Conservation (phyloP, 2,329 filamentous ascomycete genomes). For the Aspergillus latus region DNA sequence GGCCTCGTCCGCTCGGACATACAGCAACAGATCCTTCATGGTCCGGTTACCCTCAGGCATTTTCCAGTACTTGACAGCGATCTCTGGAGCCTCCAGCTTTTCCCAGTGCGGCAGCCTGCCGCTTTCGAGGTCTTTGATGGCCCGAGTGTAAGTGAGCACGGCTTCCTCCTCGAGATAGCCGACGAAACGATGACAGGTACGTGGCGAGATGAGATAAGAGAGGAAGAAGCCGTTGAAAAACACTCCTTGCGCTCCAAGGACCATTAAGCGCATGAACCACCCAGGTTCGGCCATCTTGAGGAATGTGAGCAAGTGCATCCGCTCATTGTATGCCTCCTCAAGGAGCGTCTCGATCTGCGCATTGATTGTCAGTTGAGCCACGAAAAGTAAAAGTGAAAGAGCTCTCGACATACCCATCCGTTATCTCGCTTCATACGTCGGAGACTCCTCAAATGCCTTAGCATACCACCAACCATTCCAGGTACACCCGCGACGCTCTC, state of each 20-base stretch:
- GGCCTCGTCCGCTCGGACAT: conserved; percentile 86
- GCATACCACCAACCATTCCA: conserved; percentile 95
- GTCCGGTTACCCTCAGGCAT: conserved; percentile 81
- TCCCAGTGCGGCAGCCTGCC: conserved; percentile 83
- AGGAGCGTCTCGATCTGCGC: conserved; percentile 80
- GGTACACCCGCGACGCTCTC: conserved; percentile 94
- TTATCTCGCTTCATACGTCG: conserved; percentile 87
- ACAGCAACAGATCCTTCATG: conserved; percentile 84
- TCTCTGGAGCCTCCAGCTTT: conserved; percentile 75
- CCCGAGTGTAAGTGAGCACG: conserved; percentile 89
- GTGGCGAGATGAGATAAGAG: conserved; percentile 80
- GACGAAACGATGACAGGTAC: conserved; percentile 90
- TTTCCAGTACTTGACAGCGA: conserved; percentile 88
- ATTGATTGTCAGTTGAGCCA: not conserved
- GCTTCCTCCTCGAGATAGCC: conserved; percentile 97
- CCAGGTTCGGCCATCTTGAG: conserved; percentile 86
- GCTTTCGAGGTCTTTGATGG: conserved; percentile 80
- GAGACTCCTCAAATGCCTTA: conserved; percentile 82
- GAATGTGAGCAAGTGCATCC: conserved; percentile 91
- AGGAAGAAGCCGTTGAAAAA: conserved; percentile 96
- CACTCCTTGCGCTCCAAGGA: conserved; percentile 88
- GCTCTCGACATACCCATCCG: conserved; percentile 62
- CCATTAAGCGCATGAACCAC: conserved; percentile 87
- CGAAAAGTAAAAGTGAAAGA: not conserved
- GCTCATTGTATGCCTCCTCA: conserved; percentile 87